Evolutionary conservation across 2,329 filamentous ascomycete genomes (phyloP).

Genomic region (Falciphora oryzae): DNA sequence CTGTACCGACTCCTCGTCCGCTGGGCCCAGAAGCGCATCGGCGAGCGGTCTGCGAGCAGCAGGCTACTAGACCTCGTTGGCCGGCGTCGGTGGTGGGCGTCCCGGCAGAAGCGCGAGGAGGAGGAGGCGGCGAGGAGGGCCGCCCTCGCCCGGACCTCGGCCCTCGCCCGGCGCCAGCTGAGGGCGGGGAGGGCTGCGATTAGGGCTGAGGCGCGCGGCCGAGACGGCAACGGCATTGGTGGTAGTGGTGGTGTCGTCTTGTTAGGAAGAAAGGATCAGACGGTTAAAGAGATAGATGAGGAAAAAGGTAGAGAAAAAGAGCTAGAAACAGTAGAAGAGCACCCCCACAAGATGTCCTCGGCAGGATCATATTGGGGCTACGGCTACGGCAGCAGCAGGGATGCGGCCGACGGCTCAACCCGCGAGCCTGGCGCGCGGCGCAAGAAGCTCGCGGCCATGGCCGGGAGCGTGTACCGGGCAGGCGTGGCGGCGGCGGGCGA

Average conservation of each 20-base stretch:
- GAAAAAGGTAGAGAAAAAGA: conserved; percentile 1
- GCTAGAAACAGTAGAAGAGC: neutral
- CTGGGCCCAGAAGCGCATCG: conserved; percentile 50
- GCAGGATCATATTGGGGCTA: conserved; percentile 15
- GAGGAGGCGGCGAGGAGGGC: conserved; percentile 1
- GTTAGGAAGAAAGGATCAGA: neutral
- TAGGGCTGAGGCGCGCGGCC: conserved; percentile 14
- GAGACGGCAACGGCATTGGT: conserved; percentile 24
- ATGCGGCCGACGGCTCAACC: conserved; percentile 23
- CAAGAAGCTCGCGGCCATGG: conserved; percentile 66
- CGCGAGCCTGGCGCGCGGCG: conserved; percentile 65
- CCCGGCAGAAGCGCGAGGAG: conserved; percentile 4
- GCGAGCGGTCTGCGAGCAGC: conserved; percentile 28
- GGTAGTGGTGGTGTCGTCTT: neutral
- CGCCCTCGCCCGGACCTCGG: conserved; percentile 4
- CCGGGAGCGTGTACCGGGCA: conserved; percentile 50
- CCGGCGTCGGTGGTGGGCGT: neutral
- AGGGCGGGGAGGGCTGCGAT: conserved; percentile 6
- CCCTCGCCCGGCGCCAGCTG: conserved; percentile 7
- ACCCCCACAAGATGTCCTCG: neutral
- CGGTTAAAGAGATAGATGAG: neutral
- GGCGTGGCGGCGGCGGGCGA: conserved; percentile 53
- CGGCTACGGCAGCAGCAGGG: conserved; percentile 19
- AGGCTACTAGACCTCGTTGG: conserved; percentile 29
- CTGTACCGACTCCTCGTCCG: conserved; percentile 70